Evolutionary conservation across 192 early-diverging fungal genomes (phyloP), one percentile per base, ranked within the genome.

Genomic region (Backusella liffmaniae): DNA sequence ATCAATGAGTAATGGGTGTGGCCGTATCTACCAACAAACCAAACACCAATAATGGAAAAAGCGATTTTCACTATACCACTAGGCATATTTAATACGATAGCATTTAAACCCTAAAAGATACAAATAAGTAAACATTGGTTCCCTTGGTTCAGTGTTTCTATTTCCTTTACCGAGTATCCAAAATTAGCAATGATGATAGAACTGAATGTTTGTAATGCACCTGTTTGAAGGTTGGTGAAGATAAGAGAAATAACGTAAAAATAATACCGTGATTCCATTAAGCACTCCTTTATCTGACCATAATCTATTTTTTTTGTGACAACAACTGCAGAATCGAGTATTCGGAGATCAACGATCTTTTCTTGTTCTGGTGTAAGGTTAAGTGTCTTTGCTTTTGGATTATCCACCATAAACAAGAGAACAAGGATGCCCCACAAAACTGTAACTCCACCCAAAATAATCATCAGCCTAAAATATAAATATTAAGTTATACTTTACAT

Each of bases 371-470:
- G 74, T 29, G 70, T 80, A n/a, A 80, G 42, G 18, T 35, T n/a
- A 13, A 73, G 49, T 5, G 0, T 4, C 18, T 44, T 23, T 9
- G 79, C 76, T 36, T 75, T 80, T 16, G 79, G 79, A 67, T 80
- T 41, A 37, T 76, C 74, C 10, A 80, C 56, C 65, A 80, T 30
- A 46, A 80, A 69, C 49, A 80, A 80, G 29, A 71, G 73, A 23
- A 62, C 8, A 29, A 72, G 16, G 4, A 76, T 26, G 1, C 79
- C 79, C 13, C 75, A 26, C 15, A 71, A 15, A 29, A 35, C 32
- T 2, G 79, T 76, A 21, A 72, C 4, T 1, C 26, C 7, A 16
- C 74, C 79, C 5, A 72, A 15, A 23, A 80, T 80, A n/a, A 80
- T 44, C 79, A 80, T 80, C 21, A 80, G 72, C 76, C 76, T 77